Conservation (phyloP, 345 rosid species). For the Atalantia buxifolia region DNA sequence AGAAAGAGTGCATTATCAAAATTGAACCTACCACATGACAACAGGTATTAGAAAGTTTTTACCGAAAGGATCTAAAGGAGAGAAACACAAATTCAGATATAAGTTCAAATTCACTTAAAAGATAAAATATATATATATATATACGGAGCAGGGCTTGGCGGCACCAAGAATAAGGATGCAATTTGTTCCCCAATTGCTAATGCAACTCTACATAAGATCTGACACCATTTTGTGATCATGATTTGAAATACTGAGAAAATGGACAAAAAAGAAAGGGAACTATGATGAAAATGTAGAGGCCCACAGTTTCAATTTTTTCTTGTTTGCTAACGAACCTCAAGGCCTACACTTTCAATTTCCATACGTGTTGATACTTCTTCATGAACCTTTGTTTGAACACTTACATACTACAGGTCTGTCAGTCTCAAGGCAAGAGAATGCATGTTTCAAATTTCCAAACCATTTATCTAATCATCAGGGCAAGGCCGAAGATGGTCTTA, state of each 20-base stretch:
- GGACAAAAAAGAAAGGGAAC: background rate
- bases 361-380: background rate
- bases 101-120: background rate
- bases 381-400: background rate
- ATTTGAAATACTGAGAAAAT: background rate
- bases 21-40: conserved; percentile 1
- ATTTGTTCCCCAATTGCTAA: background rate
- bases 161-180: background rate
- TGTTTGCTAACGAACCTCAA: no score
- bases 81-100: background rate
- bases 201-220: background rate
- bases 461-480: conserved; percentile 3
- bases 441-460: background rate
- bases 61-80: background rate
- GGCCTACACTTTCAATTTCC: background rate
- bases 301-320: background rate
- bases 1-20: background rate
- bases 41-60: background rate
- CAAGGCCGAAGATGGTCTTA: conserved; percentile 17
- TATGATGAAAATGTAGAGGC: background rate
- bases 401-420: background rate
- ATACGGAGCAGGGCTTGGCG: no score
- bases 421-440: background rate
- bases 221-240: background rate
- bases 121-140: no score